Evolutionary conservation across 2,329 filamentous ascomycete species (phyloP).

Genomic region (Nemania sp.): DNA sequence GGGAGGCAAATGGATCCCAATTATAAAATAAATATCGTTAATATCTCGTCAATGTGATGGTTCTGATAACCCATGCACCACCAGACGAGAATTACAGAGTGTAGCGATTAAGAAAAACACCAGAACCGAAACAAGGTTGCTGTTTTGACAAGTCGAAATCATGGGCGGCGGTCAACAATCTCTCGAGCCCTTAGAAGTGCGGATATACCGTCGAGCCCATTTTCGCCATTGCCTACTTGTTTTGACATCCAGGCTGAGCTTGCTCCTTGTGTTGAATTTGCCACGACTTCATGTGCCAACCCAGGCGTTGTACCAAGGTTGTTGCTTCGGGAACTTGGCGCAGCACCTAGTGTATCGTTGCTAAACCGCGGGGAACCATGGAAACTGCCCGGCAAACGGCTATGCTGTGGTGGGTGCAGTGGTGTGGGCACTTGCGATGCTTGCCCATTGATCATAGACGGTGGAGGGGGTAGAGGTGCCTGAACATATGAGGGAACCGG

Average conservation of each 20-base stretch:
- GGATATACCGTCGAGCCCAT: slow-evolving; percentile 67
- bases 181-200: slow-evolving; percentile 70
- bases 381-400: slow-evolving; percentile 27
- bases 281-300: slow-evolving; percentile 18
- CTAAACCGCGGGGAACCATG: slow-evolving; percentile 29
- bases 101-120: neutral
- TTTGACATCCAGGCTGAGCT: slow-evolving; percentile 32
- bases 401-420: slow-evolving; percentile 38
- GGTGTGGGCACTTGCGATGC: slow-evolving; percentile 41
- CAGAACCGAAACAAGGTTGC: neutral
- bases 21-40: neutral
- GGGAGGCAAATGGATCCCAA: neutral
- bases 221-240: slow-evolving; percentile 39
- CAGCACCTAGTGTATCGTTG: slow-evolving; percentile 40
- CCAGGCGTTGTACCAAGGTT: slow-evolving; percentile 25
- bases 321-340: slow-evolving; percentile 32
- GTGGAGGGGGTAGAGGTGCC: slow-evolving; percentile 24
- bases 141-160: slow-evolving; percentile 1
- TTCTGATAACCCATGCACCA: neutral
- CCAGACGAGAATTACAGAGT: neutral
- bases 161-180: slow-evolving; percentile 63
- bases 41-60: neutral
- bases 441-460: slow-evolving; percentile 24
- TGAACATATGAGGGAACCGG: slow-evolving; percentile 39
- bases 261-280: slow-evolving; percentile 34